Percentiles rank a stretch among this genome's conserved stretches.
Evolutionary conservation across 1,284 basidiomycete genomes (phyloP).

Genomic region (Phellopilus nigrolimitatus): DNA sequence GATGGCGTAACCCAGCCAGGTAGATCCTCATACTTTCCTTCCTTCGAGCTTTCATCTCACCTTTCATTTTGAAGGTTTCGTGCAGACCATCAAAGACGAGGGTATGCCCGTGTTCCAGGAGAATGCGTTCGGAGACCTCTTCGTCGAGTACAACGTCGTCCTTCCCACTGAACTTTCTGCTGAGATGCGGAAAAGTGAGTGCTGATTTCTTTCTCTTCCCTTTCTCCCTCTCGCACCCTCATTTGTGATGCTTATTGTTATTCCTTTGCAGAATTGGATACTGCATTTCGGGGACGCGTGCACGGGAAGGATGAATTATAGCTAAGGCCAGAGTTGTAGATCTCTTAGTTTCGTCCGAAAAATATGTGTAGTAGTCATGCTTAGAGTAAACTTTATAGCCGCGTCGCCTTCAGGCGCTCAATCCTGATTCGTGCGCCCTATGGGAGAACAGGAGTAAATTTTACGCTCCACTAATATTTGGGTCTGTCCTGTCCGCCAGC

Average conservation of each 20-base stretch:
- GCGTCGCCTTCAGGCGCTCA: too few species aligned
- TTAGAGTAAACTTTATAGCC: too few species aligned
- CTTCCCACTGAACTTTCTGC: conserved; percentile 68
- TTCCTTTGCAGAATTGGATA: conserved; percentile 44
- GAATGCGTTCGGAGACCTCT: conserved; percentile 74
- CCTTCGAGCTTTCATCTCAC: too few species aligned
- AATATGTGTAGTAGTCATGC: neutral
- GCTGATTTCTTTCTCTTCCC: conserved; percentile 24
- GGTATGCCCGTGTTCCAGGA: conserved; percentile 80
- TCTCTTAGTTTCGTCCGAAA: conserved; percentile 1
- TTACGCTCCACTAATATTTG: too few species aligned
- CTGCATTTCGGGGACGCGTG: conserved; percentile 46
- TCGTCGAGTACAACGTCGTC: conserved; percentile 87
- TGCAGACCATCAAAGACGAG: conserved; percentile 81
- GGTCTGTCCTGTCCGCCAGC: too few species aligned
- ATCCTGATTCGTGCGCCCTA: too few species aligned
- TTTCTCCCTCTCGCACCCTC: conserved; percentile 7
- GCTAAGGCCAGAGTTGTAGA: conserved; percentile 5
- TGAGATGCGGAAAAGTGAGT: conserved; percentile 66
- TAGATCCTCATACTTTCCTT: too few species aligned
- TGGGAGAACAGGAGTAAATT: too few species aligned
- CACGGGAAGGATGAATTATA: conserved; percentile 52
- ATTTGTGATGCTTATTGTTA: conserved; percentile 25
- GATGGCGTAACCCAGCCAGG: conserved; percentile 87
- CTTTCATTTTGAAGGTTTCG: too few species aligned